phyloP scores from a whole-genome alignment of 768 basidiomycete species.

The Hericium coralloides region DNA sequence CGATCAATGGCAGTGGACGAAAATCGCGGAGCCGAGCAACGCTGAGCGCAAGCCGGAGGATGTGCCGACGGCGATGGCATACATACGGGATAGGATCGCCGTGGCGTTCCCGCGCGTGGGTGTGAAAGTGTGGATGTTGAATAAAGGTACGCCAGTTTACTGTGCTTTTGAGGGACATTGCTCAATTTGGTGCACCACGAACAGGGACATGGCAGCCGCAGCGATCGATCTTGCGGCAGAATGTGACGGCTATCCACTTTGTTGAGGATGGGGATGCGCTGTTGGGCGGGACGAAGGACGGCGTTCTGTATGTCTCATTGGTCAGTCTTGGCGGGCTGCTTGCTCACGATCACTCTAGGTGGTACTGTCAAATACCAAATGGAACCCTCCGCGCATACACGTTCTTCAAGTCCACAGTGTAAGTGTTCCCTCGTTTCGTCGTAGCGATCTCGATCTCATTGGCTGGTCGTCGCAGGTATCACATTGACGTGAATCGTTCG shows the following conservation, averaged over 20 bases:
- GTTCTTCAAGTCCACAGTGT: constrained; percentile 55
- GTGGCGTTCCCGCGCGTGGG: constrained; percentile 12
- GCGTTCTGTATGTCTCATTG: constrained; percentile 44
- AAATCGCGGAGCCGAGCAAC: constrained; percentile 4
- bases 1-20: constrained; percentile 10
- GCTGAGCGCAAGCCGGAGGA: constrained; percentile 4
- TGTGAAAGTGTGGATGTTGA: constrained; percentile 14
- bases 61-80: constrained; percentile 13
- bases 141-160: constrained; percentile 6
- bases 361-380: constrained; percentile 62
- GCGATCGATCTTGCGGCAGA: constrained; percentile 53
- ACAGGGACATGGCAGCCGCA: constrained; percentile 57
- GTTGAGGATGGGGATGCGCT: constrained; percentile 54
- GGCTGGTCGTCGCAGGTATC: constrained; percentile 27
- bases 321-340: neutral
- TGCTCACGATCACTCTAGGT: constrained; percentile 27
- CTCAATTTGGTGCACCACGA: neutral
- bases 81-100: constrained; percentile 10
- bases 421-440: constrained; percentile 15
- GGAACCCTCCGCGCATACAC: constrained; percentile 53
- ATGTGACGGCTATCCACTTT: constrained; percentile 57
- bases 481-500: constrained; percentile 41
- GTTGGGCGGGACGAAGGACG: constrained; percentile 62
- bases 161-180: constrained; percentile 26
- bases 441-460: constrained; percentile 6